phyloP scores from a whole-genome alignment of 2,329 filamentous ascomycete genomes.

The Fusarium sp. region DNA sequence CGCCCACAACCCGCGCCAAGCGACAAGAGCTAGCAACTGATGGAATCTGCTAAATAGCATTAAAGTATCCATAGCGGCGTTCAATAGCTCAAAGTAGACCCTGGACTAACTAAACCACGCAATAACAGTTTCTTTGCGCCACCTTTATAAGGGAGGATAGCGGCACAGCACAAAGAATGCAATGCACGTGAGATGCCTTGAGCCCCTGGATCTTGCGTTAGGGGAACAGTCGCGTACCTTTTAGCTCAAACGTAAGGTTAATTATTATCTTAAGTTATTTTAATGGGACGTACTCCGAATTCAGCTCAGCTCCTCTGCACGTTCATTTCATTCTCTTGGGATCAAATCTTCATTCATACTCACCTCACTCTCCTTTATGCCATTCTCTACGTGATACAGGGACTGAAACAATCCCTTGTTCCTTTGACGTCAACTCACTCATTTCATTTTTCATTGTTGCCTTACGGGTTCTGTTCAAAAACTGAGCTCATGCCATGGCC shows the following conservation, averaged over 20 bases:
- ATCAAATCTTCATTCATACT: background rate
- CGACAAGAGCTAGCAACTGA: background rate
- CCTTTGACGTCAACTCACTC: slow-evolving; percentile 9
- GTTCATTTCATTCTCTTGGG: background rate
- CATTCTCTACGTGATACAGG: slow-evolving; percentile 7
- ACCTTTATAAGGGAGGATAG: slow-evolving; percentile 4
- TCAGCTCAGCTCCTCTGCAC: background rate
- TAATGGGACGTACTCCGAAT: background rate
- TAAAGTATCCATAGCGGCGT: background rate
- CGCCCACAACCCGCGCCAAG: background rate
- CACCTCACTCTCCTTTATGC: slow-evolving; percentile 5
- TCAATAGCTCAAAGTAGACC: background rate
- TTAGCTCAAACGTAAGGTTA: background rate
- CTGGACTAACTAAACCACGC: background rate
- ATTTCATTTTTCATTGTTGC: background rate
- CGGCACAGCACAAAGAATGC: slow-evolving; percentile 16
- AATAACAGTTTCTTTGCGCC: background rate
- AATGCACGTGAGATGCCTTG: slow-evolving; percentile 12
- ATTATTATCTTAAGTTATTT: background rate
- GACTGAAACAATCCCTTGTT: slow-evolving; percentile 28
- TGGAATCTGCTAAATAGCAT: background rate
- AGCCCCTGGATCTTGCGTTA: slow-evolving; percentile 17
- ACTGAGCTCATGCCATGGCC: slow-evolving; percentile 24
- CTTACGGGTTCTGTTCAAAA: background rate
- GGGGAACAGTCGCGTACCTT: background rate